Evolutionary conservation across 1,284 basidiomycete species (phyloP), one percentile per base, ranked within the genome.

Genomic region (Quambalaria eucalypti): DNA sequence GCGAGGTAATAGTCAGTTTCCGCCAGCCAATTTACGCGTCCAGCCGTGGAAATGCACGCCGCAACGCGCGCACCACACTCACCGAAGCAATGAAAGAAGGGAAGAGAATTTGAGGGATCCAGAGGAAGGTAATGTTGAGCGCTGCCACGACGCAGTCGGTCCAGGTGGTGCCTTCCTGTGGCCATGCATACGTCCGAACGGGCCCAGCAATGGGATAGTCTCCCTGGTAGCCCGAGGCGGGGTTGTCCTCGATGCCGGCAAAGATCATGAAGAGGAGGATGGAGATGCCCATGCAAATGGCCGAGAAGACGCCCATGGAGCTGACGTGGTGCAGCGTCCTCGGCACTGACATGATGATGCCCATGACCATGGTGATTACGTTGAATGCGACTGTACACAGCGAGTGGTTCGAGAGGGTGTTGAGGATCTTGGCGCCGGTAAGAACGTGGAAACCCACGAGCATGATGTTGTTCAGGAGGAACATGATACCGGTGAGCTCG

Each of bases 341-440:
- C 12, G 59, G 59, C 19, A 61, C 28, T 21, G 50, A 51, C 25
- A 83, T 77, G 28, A 84, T 66, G 51, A 83, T 81, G n/a, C 81
- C 80, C 52, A 83, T 79, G 26, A 76, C 79, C 81, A 83, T 83
- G n/a, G 78, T 80, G 33, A 77, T 73, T 4, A 53, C 49, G 31
- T 33, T 19, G 48, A 59, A 50, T 4, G 19, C 50, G 31, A 52
- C 51, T 7, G 50, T 48, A 50, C 57, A 59, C 10, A 31, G 23
- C 19, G 49, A n/a, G 30, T 56, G 49, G 42, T 46, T 26, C 14
- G 46, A 19, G 19, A 59, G 54, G 10, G 57, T 59, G 50, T 59
- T 59, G 48, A 59, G 36, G 30, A 59, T 59, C 51, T 59, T 55
- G 42, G 50, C 46, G 16, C 31, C 50, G 28, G 57, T 59, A 7